A percentile compares a stretch with the other conserved stretches of the same genome.
phyloP scores from a whole-genome alignment of 805 yeast genomes.

The Candida mattraensis region DNA sequence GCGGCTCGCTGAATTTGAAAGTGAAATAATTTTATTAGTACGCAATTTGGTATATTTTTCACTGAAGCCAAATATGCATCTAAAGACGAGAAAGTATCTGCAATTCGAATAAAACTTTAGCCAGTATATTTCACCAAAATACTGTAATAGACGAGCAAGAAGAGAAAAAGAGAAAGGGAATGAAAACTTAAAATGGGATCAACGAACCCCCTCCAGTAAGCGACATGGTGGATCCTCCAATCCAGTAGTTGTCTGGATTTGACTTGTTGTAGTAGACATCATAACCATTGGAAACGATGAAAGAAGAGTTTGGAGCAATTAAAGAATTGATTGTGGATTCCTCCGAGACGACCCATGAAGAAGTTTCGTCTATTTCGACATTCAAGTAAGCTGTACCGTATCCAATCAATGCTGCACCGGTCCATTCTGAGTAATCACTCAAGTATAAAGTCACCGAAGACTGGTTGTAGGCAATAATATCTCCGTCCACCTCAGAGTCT shows the following conservation, averaged over 20 bases:
- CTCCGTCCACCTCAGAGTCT: conserved; percentile 4
- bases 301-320: background rate
- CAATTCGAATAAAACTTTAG: too few species aligned
- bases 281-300: conserved; percentile 2
- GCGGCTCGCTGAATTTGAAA: too few species aligned
- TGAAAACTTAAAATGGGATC: too few species aligned
- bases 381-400: conserved; percentile 2
- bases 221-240: conserved; percentile 1
- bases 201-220: too few species aligned
- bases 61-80: too few species aligned
- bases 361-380: conserved; percentile 2
- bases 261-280: conserved; percentile 3
- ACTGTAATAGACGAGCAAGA: too few species aligned
- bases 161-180: too few species aligned
- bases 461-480: conserved; percentile 6
- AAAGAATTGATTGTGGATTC: conserved; percentile 2
- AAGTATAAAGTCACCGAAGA: conserved; percentile 5
- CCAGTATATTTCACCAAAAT: too few species aligned
- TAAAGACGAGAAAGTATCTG: too few species aligned
- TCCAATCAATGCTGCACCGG: conserved; percentile 7
- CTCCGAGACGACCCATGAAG: conserved; percentile 3
- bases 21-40: too few species aligned
- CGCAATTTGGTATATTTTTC: too few species aligned
- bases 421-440: conserved; percentile 3
- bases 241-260: conserved; percentile 4